A percentile compares a stretch with the other conserved stretches of the same genome.
Evolutionary conservation across 805 yeast genomes (phyloP).

Genomic region (Yarrowia phangngaensis): DNA sequence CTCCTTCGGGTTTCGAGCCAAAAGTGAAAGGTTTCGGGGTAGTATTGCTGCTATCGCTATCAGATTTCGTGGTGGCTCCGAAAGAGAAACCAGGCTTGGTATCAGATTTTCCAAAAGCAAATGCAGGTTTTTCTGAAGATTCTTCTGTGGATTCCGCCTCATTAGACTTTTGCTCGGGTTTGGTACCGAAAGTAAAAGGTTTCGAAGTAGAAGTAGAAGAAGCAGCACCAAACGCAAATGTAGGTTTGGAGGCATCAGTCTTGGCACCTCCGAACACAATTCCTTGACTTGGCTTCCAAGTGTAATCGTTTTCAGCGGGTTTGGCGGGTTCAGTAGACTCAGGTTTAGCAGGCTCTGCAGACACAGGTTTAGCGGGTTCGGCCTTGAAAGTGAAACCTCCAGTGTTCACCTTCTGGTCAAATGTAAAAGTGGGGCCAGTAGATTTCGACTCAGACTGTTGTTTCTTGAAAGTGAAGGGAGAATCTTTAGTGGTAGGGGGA

Average conservation of each 20-base stretch:
- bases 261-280: constrained; percentile 35
- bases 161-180: constrained; percentile 1
- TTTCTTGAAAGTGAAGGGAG: constrained; percentile 47
- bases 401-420: constrained; percentile 27
- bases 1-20: neutral
- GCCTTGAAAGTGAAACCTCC: constrained; percentile 31
- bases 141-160: constrained; percentile 3
- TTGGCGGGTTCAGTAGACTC: too few species aligned
- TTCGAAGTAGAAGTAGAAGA: neutral
- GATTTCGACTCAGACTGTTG: constrained; percentile 7
- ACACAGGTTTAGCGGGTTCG: too few species aligned
- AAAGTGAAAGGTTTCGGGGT: too few species aligned
- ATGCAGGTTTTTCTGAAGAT: constrained; percentile 29
- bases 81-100: constrained; percentile 30
- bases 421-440: constrained; percentile 31
- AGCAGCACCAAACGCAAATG: constrained; percentile 13
- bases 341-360: too few species aligned
- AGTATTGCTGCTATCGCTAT: too few species aligned
- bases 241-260: constrained; percentile 31
- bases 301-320: constrained; percentile 27
- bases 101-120: constrained; percentile 32
- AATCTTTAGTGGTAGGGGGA: constrained; percentile 49
- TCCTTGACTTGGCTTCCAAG: constrained; percentile 39
- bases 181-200: neutral
- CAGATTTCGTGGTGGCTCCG: too few species aligned